Percentiles rank a stretch among this genome's conserved stretches.
phyloP scores from a whole-genome alignment of 2,329 filamentous ascomycete genomes.

The Huntiella abstrusa region DNA sequence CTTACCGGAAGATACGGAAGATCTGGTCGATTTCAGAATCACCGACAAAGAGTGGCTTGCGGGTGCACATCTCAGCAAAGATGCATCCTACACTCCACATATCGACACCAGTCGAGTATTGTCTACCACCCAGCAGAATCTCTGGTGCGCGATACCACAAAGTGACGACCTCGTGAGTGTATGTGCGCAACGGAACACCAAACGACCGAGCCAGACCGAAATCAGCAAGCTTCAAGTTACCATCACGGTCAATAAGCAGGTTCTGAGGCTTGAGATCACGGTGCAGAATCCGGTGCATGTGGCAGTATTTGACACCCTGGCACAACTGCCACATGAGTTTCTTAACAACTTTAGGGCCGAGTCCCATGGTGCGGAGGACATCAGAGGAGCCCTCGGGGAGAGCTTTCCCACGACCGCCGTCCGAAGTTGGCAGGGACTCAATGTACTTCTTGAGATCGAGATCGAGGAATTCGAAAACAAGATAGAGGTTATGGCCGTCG shows the following conservation, averaged over 20 bases:
- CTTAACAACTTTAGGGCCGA: slow-evolving; percentile 68
- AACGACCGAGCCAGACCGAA: slow-evolving; percentile 81
- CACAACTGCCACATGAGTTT: slow-evolving; percentile 85
- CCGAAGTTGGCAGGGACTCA: slow-evolving; percentile 69
- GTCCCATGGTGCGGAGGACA: slow-evolving; percentile 45
- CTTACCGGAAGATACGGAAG: slow-evolving; percentile 44
- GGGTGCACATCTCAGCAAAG: slow-evolving; percentile 91
- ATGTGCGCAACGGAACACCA: slow-evolving; percentile 75
- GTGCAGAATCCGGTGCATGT: slow-evolving; percentile 72
- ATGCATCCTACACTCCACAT: slow-evolving; percentile 95
- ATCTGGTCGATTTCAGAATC: slow-evolving; percentile 47
- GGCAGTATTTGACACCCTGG: slow-evolving; percentile 71
- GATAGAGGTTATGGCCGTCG: slow-evolving; percentile 85
- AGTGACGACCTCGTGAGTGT: slow-evolving; percentile 89
- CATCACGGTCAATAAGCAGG: slow-evolving; percentile 66
- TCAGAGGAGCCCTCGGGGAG: slow-evolving; percentile 57
- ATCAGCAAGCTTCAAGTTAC: slow-evolving; percentile 79
- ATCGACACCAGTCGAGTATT: slow-evolving; percentile 86
- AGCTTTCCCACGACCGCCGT: slow-evolving; percentile 70
- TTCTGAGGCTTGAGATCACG: slow-evolving; percentile 86
- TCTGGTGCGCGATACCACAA: slow-evolving; percentile 86
- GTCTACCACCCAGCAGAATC: slow-evolving; percentile 73
- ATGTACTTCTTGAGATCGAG: slow-evolving; percentile 91
- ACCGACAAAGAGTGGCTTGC: slow-evolving; percentile 79
- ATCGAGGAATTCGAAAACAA: slow-evolving; percentile 83